Evolutionary conservation across 768 basidiomycete genomes (phyloP).

Genomic region (Lactifluus pinguis): DNA sequence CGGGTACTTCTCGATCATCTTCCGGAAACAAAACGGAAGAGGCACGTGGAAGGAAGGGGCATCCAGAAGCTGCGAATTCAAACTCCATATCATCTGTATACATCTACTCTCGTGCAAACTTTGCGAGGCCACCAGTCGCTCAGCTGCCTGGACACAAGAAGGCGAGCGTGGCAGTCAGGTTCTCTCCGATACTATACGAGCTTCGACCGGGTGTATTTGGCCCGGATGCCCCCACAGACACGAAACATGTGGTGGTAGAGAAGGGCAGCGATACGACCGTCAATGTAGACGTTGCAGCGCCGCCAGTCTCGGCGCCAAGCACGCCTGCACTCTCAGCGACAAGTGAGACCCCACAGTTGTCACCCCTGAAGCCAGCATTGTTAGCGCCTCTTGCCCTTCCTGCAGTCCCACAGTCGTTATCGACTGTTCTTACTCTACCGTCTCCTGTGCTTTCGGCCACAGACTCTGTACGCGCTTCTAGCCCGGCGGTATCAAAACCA

Average conservation of each 20-base stretch:
- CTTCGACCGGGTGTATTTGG: constrained; percentile 53
- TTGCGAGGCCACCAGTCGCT: constrained; percentile 86
- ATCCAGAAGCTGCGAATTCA: constrained; percentile 34
- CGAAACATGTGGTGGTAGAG: constrained; percentile 55
- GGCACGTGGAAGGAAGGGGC: constrained; percentile 47
- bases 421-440: constrained; percentile 20
- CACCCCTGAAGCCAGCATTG: constrained; percentile 18
- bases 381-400: constrained; percentile 17
- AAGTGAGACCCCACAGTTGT: constrained; percentile 17
- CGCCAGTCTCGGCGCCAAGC: constrained; percentile 10
- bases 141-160: constrained; percentile 96
- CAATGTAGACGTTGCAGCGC: constrained; percentile 40
- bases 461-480: constrained; percentile 29
- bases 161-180: constrained; percentile 86
- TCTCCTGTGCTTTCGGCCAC: constrained; percentile 52
- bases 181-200: constrained; percentile 90
- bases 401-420: background rate
- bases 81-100: constrained; percentile 63
- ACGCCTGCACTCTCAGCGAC: constrained; percentile 10
- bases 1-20: constrained; percentile 28
- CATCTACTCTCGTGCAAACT: constrained; percentile 93
- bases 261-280: constrained; percentile 53
- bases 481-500: constrained; percentile 25
- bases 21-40: constrained; percentile 30
- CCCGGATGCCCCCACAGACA: constrained; percentile 29